A percentile compares a stretch with the other conserved stretches of the same genome.
Evolutionary conservation across 345 rosid species (phyloP).

Genomic region (Eucalyptus albens): DNA sequence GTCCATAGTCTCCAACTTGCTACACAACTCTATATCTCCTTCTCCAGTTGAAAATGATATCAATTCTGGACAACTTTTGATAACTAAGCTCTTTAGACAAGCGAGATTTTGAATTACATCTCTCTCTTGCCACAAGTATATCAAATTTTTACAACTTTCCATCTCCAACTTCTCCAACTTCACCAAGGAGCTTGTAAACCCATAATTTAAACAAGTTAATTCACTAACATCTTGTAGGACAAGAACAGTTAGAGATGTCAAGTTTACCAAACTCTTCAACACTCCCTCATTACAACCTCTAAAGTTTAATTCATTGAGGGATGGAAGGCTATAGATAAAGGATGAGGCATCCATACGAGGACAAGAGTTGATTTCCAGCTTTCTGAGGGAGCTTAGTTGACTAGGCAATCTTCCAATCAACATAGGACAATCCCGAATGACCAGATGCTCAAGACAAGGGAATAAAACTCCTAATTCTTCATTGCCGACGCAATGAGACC

Average conservation of each 20-base stretch:
- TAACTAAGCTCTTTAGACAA: rapidly evolving
- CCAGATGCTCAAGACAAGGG: too few relatives aligned
- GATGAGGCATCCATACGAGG: rapidly evolving
- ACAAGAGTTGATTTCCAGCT: too few relatives aligned
- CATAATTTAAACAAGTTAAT: neutral
- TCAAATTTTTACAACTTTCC: neutral
- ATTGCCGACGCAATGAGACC: rapidly evolving
- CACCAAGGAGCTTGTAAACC: neutral
- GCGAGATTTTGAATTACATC: too few relatives aligned
- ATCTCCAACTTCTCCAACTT: too few relatives aligned
- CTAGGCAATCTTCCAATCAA: too few relatives aligned
- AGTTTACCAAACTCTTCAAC: too few relatives aligned
- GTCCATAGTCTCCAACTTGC: neutral
- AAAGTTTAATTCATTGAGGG: too few relatives aligned
- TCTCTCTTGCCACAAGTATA: neutral
- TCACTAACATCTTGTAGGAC: rapidly evolving
- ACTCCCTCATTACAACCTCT: too few relatives aligned
- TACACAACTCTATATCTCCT: neutral
- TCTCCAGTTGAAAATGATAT: rapidly evolving
- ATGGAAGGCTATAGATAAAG: rapidly evolving
- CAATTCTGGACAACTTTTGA: rapidly evolving
- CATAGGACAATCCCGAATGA: rapidly evolving
- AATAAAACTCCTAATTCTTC: too few relatives aligned
- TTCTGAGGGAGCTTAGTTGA: too few relatives aligned
- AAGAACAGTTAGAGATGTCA: too few relatives aligned